These are phyloP conservation scores for Perilla frutescens DNA, from an alignment of 257 asterid genomes.

Conservation along the genomic window DNA sequence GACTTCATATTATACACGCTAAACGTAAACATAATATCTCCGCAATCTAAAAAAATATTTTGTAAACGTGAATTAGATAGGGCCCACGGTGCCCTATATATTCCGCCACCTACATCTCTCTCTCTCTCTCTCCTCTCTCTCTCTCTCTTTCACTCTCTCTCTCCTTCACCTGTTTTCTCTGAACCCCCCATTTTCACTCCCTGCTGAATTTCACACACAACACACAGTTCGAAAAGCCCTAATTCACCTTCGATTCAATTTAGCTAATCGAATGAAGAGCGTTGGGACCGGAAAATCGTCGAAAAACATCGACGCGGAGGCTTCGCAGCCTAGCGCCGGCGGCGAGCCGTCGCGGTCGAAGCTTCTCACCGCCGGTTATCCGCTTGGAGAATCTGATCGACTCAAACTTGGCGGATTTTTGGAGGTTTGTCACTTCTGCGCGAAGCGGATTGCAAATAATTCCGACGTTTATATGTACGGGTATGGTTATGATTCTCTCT, in stretches of 20 bases:
- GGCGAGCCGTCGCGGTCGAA: slow-evolving; percentile 30
- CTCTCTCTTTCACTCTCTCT: background rate
- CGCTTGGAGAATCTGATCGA: slow-evolving; percentile 4
- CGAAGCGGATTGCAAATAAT: slow-evolving; percentile 37
- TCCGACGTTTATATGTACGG: slow-evolving; percentile 59
- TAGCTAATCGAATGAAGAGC: slow-evolving; percentile 21
- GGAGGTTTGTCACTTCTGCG: slow-evolving; percentile 50
- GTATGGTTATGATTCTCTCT: slow-evolving; percentile 25
- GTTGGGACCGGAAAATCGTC: slow-evolving; percentile 28
- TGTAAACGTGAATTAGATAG: background rate
- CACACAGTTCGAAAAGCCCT: slow-evolving; percentile 14
- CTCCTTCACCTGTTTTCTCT: background rate
- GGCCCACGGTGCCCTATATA: slow-evolving; percentile 37
- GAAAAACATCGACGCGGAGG: background rate
- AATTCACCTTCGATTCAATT: background rate
- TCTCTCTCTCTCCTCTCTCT: background rate
- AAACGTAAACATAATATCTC: too few species aligned
- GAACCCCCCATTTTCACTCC: background rate
- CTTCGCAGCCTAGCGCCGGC: slow-evolving; percentile 13
- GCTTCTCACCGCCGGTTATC: slow-evolving; percentile 27
- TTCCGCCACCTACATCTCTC: slow-evolving; percentile 12
- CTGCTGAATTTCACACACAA: background rate
- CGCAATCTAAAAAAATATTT: too few species aligned
- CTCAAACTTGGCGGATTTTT: slow-evolving; percentile 42
- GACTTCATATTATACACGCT: too few species aligned